Base-by-base conservation (phyloP, 2,329 filamentous ascomycete species). In the Stachybotrys chlorohalonatus region DNA sequence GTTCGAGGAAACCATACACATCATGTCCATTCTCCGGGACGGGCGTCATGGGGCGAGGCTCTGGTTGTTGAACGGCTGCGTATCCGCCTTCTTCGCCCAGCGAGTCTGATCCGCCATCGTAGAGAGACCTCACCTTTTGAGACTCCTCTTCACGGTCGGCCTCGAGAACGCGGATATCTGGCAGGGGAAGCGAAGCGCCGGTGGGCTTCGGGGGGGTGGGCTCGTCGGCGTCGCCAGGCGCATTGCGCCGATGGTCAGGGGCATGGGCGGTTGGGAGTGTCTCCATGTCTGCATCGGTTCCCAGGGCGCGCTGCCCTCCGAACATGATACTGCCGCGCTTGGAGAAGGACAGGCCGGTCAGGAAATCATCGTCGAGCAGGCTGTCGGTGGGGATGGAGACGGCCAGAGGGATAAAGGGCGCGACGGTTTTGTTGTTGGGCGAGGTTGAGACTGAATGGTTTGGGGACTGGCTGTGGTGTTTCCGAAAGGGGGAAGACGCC, bases 101-200 rank as follows among this genome's bases (percentile, higher is more conserved):
- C 59, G 70, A 71, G 69, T 77, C 68, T 69, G 68, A 70, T 66
- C 80, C 79, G 71, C 75, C 76, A 73, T 79, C 76, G 76, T 84
- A 84, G 72, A 84, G 80, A 71, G 80, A 83, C 76, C 81, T 82
- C 77, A 84, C 81, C 77, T 83, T 83, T 79, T 80, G 79, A 73
- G 81, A 84, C 73, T 84, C 81, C 72, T 78, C 79, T 74, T 83
- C 80, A 64, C 78, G 69, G 62, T 82, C 79, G 67, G 73, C 71
- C 62, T 78, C 73, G 67, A 82, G 71, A 64, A 82, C 68, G 60
- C 74, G 75, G 62, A 81, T 78, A 67, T 74, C 75, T 59, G 79
- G 77, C 54, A 70, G 60, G 36, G 68, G 61, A 55, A 53, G 31
- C 49, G 53, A 48, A 46, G 6, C 52, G 49, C 32, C 53, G n/a